Conservation (phyloP, 2,329 filamentous ascomycete species). For the Fusarium sp. region DNA sequence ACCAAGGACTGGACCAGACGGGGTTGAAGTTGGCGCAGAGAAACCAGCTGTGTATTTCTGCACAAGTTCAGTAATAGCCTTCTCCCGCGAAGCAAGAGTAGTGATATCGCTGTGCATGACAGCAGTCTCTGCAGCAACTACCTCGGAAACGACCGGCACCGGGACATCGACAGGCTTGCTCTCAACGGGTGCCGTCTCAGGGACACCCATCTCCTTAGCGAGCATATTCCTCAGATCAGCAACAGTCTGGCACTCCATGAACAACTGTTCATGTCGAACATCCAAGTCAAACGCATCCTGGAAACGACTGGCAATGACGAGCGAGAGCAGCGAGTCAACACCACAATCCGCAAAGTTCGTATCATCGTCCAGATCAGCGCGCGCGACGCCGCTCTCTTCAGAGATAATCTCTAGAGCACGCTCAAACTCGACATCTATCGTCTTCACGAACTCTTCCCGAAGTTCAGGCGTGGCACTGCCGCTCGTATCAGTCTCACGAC, state of each 20-base stretch:
- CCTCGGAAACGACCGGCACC: neutral
- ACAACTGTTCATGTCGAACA: slow-evolving; percentile 25
- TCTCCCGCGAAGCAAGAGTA: neutral
- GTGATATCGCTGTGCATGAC: neutral
- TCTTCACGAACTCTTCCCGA: slow-evolving; percentile 9
- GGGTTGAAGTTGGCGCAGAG: neutral
- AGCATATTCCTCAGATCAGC: slow-evolving; percentile 21
- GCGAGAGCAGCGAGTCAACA: slow-evolving; percentile 70
- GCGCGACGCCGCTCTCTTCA: slow-evolving; percentile 65
- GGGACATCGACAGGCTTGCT: neutral
- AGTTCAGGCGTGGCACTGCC: slow-evolving; percentile 12
- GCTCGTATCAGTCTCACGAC: neutral
- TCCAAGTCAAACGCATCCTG: slow-evolving; percentile 54
- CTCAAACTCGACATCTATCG: slow-evolving; percentile 23
- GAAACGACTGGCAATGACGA: slow-evolving; percentile 67
- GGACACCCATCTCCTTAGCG: neutral
- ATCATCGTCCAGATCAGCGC: slow-evolving; percentile 67
- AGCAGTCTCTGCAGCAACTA: neutral
- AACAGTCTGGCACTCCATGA: slow-evolving; percentile 30
- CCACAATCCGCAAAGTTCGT: slow-evolving; percentile 69
- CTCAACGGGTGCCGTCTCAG: neutral
- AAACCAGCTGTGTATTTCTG: slow-evolving; percentile 15
- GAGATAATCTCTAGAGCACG: slow-evolving; percentile 46
- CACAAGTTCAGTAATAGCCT: slow-evolving; percentile 14
- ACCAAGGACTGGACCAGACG: fast-evolving